Evolutionary conservation across 2,329 filamentous ascomycete species (phyloP).

Genomic region (Sarocladiaceae sp.): DNA sequence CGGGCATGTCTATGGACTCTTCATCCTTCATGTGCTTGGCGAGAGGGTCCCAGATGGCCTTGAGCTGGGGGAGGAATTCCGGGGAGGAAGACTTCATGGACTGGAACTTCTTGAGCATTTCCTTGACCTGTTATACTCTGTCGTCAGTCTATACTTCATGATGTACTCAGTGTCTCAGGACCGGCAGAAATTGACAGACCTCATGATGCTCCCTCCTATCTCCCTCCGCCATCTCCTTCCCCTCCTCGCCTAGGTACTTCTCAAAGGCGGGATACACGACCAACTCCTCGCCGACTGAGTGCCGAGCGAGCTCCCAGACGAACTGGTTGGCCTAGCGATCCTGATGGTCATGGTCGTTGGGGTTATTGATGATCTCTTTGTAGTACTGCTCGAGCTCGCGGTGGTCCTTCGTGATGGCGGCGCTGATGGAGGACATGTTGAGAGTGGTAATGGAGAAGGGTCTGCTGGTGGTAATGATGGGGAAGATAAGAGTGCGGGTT

Average conservation of each 20-base stretch:
- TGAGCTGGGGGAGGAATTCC: conserved; percentile 36
- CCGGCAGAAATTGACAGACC: too few relatives aligned
- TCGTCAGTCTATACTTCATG: too few relatives aligned
- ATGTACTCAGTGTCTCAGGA: too few relatives aligned
- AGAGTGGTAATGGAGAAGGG: too few relatives aligned
- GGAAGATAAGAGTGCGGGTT: too few relatives aligned
- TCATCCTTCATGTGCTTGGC: conserved; percentile 43
- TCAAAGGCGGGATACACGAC: conserved; percentile 50
- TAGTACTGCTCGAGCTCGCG: conserved; percentile 29
- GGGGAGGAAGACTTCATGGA: conserved; percentile 30
- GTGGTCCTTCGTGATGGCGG: conserved; percentile 23
- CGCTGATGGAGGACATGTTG: conserved; percentile 21
- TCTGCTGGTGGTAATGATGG: too few relatives aligned
- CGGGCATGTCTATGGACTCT: conserved; percentile 41
- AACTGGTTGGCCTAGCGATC: conserved; percentile 39
- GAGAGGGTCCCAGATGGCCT: conserved; percentile 36
- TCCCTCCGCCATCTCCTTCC: conserved; percentile 36
- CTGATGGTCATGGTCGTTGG: conserved; percentile 29
- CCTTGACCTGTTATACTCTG: conserved; percentile 43
- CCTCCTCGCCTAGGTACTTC: conserved; percentile 35
- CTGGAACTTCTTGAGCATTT: conserved; percentile 43
- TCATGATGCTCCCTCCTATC: conserved; percentile 41
- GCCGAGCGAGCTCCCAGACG: conserved; percentile 41
- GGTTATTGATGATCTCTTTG: conserved; percentile 31
- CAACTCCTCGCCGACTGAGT: conserved; percentile 41